These are phyloP conservation scores for Aspergillus egyptiacus DNA, from an alignment of 495 filamentous ascomycete genomes.

Conservation along the genomic window DNA sequence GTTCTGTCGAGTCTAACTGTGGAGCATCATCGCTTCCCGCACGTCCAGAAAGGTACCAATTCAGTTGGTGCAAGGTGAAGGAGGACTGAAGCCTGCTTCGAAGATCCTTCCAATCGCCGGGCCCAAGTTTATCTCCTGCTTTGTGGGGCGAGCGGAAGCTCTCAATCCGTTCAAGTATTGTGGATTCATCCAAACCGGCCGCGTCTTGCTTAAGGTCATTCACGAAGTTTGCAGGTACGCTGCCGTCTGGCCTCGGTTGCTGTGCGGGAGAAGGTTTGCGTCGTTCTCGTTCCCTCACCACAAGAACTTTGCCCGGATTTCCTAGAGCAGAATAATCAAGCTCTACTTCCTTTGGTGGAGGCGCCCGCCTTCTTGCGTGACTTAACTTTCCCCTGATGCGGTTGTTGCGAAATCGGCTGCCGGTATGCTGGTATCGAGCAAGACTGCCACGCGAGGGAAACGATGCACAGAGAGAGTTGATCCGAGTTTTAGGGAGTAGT, in stretches of 20 bases:
- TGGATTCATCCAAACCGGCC: neutral
- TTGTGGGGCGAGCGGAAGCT: constrained; percentile 15
- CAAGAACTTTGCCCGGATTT: constrained; percentile 37
- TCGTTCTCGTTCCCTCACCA: constrained; percentile 23
- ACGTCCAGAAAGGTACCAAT: constrained; percentile 22
- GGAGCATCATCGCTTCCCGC: neutral
- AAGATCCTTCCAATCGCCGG: constrained; percentile 25
- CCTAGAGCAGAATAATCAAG: constrained; percentile 36
- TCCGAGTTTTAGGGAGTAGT: constrained; percentile 7
- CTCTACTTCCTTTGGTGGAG: constrained; percentile 13
- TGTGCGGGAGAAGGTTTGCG: constrained; percentile 7
- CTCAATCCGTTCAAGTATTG: constrained; percentile 23
- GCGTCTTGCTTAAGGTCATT: constrained; percentile 25
- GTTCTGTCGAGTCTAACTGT: neutral
- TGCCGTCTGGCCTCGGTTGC: neutral
- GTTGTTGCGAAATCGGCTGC: constrained; percentile 10
- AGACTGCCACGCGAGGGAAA: constrained; percentile 14
- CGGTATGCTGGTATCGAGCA: constrained; percentile 20
- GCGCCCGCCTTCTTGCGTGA: neutral
- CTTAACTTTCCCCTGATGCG: neutral
- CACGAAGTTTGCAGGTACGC: constrained; percentile 24
- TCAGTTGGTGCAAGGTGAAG: constrained; percentile 33
- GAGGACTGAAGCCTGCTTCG: constrained; percentile 24
- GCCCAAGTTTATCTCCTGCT: constrained; percentile 20
- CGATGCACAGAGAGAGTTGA: neutral